Percentiles rank a stretch among this genome's conserved stretches.
phyloP scores from a whole-genome alignment of 2,329 filamentous ascomycete species.

The Aspergillus amoenus region DNA sequence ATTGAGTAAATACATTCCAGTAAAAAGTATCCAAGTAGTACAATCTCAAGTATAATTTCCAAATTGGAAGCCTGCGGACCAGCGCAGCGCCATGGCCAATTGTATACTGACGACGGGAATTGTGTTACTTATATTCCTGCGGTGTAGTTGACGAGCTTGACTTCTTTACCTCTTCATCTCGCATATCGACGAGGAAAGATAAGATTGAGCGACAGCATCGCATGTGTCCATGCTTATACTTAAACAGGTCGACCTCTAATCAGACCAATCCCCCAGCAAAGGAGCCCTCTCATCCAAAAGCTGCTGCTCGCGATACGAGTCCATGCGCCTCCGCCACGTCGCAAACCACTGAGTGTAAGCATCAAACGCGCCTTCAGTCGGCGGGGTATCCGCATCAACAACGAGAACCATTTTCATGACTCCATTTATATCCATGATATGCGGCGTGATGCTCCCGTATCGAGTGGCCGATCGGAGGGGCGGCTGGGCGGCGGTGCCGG shows the following conservation, averaged over 20 bases:
- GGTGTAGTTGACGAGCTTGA: too few species aligned
- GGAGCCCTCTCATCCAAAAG: neutral
- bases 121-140: too few species aligned
- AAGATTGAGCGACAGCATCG: too few species aligned
- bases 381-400: neutral
- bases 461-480: conserved; percentile 2
- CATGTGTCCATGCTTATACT: too few species aligned
- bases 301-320: neutral
- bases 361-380: neutral
- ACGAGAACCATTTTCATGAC: conserved; percentile 7
- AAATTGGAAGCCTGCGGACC: too few species aligned
- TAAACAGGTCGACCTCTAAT: neutral
- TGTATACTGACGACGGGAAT: too few species aligned
- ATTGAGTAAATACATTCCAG: too few species aligned
- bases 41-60: too few species aligned
- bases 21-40: too few species aligned
- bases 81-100: too few species aligned
- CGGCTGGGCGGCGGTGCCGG: neutral
- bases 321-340: conserved; percentile 1
- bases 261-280: neutral
- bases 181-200: too few species aligned
- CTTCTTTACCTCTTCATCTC: too few species aligned
- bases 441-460: neutral
- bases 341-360: conserved; percentile 9
- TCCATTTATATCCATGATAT: neutral